Base-by-base conservation (phyloP, 768 basidiomycete species). In the Gloeopeniophorella convolvens region DNA sequence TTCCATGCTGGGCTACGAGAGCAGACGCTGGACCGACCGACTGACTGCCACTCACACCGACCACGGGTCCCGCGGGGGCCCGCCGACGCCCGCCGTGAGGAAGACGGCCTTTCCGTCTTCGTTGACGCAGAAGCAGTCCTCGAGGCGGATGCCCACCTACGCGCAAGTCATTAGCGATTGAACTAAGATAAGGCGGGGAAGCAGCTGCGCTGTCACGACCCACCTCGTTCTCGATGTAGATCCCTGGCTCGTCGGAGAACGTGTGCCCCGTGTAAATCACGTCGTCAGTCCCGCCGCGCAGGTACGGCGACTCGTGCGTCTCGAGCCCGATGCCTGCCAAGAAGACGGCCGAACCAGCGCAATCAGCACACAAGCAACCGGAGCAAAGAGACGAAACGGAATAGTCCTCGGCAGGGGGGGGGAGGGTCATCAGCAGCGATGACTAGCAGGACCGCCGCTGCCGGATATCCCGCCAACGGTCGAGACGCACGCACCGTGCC, bases 231-330 rank as follows among this genome's bases (percentile, higher is more conserved):
- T 81, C 80, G 50, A 85, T 82, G 65, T 89, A 87, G 24, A 85
- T 66, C 2, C 83, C 83, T 3, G 89, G 90, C 64, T 93, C 89
- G 60, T 91, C 73, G 6, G 86, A 89, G 67, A 92, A 92, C 0
- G 83, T 74, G 60, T 89, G 82, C 1, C 88, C 88, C 2, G 61
- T 66, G 37, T 75, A 66, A 44, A 89, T 78, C 32, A 74, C 58
- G 55, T 74, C 76, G 10, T 76, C 60, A 26, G 78, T 83, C 13
- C 82, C 80, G n/a, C 84, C 85, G 40, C 78, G 77, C 16, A 94
- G 71, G 64, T 90, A 91, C 1, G 89, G 89, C 6, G 74, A 70
- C 66, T 93, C 89, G 56, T 93, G 91, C 7, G 74, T 82, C 65
- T 92, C 87, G 3, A 93, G 67, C 3, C 89, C 89, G 27, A 94